Conservation (phyloP, 208 protist species). For the Acanthamoeba lenticulata region DNA sequence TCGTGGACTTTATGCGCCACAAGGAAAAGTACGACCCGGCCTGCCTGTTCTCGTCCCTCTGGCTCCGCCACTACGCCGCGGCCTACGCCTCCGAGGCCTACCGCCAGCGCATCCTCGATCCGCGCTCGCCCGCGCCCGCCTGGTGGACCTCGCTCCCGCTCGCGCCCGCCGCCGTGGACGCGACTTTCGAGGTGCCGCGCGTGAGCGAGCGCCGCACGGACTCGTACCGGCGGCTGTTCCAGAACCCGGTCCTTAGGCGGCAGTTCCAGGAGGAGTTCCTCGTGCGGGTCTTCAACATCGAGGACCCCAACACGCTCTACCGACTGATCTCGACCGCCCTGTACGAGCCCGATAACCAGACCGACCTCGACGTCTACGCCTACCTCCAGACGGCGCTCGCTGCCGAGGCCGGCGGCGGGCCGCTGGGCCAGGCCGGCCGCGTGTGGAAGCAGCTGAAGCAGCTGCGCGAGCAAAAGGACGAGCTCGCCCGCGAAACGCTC, state of each 20-base stretch:
- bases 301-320: conserved; percentile 53
- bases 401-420: neutral
- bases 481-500: conserved; percentile 70
- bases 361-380: conserved; percentile 75
- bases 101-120: neutral
- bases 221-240: conserved; percentile 66
- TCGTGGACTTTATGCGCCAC: conserved; percentile 55
- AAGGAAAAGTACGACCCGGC: conserved; percentile 77
- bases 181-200: neutral
- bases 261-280: conserved; percentile 79
- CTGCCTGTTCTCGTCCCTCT: conserved; percentile 71
- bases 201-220: conserved; percentile 70
- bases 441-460: conserved; percentile 70
- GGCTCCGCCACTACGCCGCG: conserved; percentile 72
- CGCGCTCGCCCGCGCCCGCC: neutral
- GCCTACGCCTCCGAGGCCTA: conserved; percentile 20
- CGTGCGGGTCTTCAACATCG: conserved; percentile 75
- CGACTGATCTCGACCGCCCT: conserved; percentile 53
- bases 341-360: conserved; percentile 65
- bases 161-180: neutral
- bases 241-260: conserved; percentile 47
- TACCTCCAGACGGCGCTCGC: conserved; percentile 3
- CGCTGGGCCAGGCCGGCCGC: no score
- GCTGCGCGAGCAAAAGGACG: conserved; percentile 70
- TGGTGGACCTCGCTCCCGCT: neutral